phyloP scores from a whole-genome alignment of 2,329 filamentous ascomycete genomes.

The Pseudopithomyces chartarum region DNA sequence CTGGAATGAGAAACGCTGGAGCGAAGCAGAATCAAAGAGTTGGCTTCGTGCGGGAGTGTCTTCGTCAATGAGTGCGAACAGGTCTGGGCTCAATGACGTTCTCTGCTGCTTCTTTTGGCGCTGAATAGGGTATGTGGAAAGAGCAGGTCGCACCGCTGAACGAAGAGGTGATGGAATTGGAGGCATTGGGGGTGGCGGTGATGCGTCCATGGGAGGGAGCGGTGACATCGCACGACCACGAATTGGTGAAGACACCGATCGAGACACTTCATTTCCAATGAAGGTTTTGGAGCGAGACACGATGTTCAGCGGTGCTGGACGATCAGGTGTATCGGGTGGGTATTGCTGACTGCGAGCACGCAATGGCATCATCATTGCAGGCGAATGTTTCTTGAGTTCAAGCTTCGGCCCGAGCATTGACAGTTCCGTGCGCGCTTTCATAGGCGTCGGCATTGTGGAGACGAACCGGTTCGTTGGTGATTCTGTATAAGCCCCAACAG shows the following conservation, averaged over 20 bases:
- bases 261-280: background rate
- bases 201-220: background rate
- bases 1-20: too few species aligned
- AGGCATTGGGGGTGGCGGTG: background rate
- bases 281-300: constrained; percentile 14
- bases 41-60: background rate
- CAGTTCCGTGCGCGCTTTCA: background rate
- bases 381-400: background rate
- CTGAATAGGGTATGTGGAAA: background rate
- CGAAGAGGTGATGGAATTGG: background rate
- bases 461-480: background rate
- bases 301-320: constrained; percentile 30
- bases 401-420: background rate
- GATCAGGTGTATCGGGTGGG: constrained; percentile 26
- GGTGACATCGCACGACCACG: background rate
- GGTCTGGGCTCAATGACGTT: background rate
- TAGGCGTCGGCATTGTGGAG: background rate
- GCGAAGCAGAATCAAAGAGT: background rate
- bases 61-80: background rate
- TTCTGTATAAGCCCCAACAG: background rate
- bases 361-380: background rate
- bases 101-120: background rate
- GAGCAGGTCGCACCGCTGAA: background rate
- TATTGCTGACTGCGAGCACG: background rate
- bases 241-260: constrained; percentile 19